Conservation (phyloP, 441 rosid species). For the Croton laevigatus region DNA sequence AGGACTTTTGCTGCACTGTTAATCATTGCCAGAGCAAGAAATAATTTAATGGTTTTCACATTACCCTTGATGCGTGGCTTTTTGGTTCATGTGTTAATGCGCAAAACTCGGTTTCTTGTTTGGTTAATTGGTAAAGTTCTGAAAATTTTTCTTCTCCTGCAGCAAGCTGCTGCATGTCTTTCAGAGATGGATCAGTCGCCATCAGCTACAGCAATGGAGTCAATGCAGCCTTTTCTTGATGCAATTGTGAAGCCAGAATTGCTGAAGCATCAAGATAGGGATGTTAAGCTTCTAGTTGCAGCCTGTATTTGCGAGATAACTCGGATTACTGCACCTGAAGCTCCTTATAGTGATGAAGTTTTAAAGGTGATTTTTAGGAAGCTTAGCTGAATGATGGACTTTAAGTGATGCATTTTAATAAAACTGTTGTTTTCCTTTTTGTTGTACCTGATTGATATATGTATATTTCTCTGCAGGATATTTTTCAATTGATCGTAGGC, state of each 20-base stretch:
- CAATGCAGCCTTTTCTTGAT: conserved; percentile 80
- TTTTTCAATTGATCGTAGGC: conserved; percentile 52
- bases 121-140: conserved; percentile 2
- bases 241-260: conserved; percentile 82
- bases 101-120: conserved; percentile 9
- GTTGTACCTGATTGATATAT: conserved; percentile 26
- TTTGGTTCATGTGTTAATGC: not conserved
- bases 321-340: conserved; percentile 99
- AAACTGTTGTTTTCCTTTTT: conserved; percentile 11
- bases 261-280: conserved; percentile 95
- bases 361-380: conserved; percentile 61
- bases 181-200: conserved; percentile 91
- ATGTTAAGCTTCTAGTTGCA: conserved; percentile 95
- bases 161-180: conserved; percentile 94
- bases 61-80: conserved; percentile 8
- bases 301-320: conserved; percentile 97
- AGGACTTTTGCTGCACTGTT: conserved; percentile 8
- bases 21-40: not conserved
- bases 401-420: not conserved
- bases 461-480: conserved; percentile 28
- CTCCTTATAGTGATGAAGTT: conserved; percentile 85
- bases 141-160: conserved; percentile 33
- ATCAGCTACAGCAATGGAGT: conserved; percentile 58
- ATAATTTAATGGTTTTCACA: not conserved
- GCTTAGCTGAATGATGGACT: conserved; percentile 16